A percentile compares a stretch with the other conserved stretches of the same genome.
These are phyloP conservation scores for Adansonia madagascariensis DNA, from an alignment of 441 rosid species.

Conservation along the genomic window DNA sequence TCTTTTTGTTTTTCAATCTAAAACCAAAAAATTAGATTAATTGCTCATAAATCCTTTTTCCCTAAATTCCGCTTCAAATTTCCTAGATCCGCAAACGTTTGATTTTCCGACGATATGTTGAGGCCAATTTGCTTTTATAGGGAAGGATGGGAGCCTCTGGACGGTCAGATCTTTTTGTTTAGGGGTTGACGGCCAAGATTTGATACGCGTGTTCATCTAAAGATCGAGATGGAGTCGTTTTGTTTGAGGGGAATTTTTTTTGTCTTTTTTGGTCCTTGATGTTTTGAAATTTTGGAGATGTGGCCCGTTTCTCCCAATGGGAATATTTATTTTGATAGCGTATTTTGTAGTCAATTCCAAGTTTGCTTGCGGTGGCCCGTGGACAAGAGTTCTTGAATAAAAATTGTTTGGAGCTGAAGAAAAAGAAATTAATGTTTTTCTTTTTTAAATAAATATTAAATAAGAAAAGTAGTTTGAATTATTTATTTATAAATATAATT, in stretches of 20 bases:
- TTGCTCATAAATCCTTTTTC: background rate
- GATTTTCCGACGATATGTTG: fast-evolving
- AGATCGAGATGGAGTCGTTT: slow-evolving; percentile 1
- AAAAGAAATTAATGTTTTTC: too few relatives aligned
- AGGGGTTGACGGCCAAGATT: slow-evolving; percentile 26
- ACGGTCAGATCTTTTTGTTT: slow-evolving; percentile 19
- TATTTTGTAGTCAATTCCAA: background rate
- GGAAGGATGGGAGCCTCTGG: background rate
- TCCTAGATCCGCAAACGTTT: slow-evolving; percentile 4
- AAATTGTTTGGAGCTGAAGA: background rate
- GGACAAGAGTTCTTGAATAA: background rate
- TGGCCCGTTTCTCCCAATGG: background rate
- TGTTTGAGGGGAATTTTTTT: background rate
- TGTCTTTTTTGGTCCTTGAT: too few relatives aligned
- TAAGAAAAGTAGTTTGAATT: too few relatives aligned
- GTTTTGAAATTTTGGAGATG: background rate
- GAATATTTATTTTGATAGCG: background rate
- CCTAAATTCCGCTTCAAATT: background rate
- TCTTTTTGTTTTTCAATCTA: background rate
- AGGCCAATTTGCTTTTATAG: slow-evolving; percentile 16
- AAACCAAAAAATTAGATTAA: slow-evolving; percentile 22
- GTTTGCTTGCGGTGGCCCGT: background rate
- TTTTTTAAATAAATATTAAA: too few relatives aligned
- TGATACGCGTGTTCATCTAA: background rate
- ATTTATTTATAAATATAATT: too few relatives aligned